Percentiles rank a stretch among this genome's conserved stretches.
Conservation (phyloP, 75 land plant species). For the Picea glauca region DNA sequence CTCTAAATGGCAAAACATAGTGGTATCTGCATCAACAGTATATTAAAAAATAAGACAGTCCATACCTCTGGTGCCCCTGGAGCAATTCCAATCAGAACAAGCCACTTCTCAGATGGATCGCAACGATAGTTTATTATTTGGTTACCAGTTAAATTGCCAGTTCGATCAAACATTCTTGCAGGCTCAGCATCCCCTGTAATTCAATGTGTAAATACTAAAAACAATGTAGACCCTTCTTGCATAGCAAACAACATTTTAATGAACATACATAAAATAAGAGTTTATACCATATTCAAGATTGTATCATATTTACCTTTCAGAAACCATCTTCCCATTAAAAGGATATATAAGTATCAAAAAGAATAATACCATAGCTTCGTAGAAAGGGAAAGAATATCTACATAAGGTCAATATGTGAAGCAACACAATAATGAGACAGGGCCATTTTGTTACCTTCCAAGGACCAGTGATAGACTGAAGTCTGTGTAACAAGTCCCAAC, state of each 20-base stretch:
- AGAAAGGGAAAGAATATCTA: too few species aligned
- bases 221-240: neutral
- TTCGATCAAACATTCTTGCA: constrained; percentile 91
- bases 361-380: too few species aligned
- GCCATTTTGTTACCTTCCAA: constrained; percentile 62
- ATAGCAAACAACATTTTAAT: neutral
- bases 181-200: constrained; percentile 87
- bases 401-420: too few species aligned
- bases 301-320: neutral
- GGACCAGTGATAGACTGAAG: constrained; percentile 93
- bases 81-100: constrained; percentile 96
- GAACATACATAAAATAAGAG: neutral
- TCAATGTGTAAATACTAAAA: neutral
- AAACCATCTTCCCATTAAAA: neutral
- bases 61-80: constrained; percentile 96
- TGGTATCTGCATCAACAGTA: neutral
- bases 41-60: neutral
- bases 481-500: constrained; percentile 93
- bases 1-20: neutral
- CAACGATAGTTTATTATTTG: constrained; percentile 97
- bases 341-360: neutral
- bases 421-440: neutral
- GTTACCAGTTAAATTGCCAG: constrained; percentile 85
- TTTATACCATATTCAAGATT: neutral
- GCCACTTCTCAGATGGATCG: constrained; percentile 97